Percentiles rank a stretch among this genome's conserved stretches.
Evolutionary conservation across 768 basidiomycete genomes (phyloP).

Genomic region (Gelatoporia subvermispora): DNA sequence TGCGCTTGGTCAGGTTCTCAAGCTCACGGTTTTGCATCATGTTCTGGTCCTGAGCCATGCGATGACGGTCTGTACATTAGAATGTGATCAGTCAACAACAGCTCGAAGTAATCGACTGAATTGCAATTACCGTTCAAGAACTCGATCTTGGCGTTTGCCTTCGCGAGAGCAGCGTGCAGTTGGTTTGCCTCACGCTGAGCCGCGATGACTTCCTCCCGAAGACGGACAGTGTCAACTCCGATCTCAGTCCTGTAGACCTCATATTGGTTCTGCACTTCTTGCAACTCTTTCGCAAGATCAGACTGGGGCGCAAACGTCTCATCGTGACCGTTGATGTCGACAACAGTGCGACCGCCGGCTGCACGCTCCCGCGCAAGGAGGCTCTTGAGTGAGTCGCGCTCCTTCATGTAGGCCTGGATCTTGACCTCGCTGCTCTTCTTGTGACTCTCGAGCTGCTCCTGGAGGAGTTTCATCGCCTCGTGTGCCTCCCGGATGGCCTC

Average conservation of each 20-base stretch:
- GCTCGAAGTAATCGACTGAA: slow-evolving; percentile 1
- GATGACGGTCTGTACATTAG: slow-evolving; percentile 53
- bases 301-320: slow-evolving; percentile 9
- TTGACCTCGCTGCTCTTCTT: slow-evolving; percentile 64
- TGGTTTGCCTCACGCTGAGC: slow-evolving; percentile 68
- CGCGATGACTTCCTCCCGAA: slow-evolving; percentile 63
- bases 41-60: slow-evolving; percentile 67
- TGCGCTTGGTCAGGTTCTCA: slow-evolving; percentile 61
- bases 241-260: slow-evolving; percentile 79
- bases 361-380: slow-evolving; percentile 53
- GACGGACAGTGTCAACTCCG: slow-evolving; percentile 63
- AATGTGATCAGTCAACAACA: background rate
- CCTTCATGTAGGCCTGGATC: slow-evolving; percentile 79
- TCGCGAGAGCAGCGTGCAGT: slow-evolving; percentile 66
- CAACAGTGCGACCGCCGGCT: slow-evolving; percentile 20
- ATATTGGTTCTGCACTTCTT: slow-evolving; percentile 73
- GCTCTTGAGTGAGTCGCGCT: slow-evolving; percentile 78
- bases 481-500: slow-evolving; percentile 86
- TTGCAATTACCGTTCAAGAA: slow-evolving; percentile 71
- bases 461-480: slow-evolving; percentile 76
- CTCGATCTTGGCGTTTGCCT: slow-evolving; percentile 79
- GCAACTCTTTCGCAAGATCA: slow-evolving; percentile 56
- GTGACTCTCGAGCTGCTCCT: slow-evolving; percentile 72
- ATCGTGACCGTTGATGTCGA: slow-evolving; percentile 23
- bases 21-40: slow-evolving; percentile 58